Evolutionary conservation across 495 filamentous ascomycete species (phyloP), one percentile per base, ranked within the genome.

Genomic region (Hypomontagnella submonticulosa): DNA sequence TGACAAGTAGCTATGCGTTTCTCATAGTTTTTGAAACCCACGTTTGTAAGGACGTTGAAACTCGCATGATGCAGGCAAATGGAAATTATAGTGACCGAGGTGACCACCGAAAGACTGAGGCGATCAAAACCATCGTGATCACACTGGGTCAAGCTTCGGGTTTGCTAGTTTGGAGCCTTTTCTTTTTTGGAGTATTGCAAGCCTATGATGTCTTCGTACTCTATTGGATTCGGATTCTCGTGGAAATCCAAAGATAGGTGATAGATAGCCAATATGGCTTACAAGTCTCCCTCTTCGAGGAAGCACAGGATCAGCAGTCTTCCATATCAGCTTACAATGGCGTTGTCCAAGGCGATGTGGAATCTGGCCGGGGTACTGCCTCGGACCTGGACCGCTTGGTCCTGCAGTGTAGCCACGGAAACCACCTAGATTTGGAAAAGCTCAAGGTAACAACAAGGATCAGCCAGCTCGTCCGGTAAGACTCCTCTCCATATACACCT

Each of bases 71-170:
- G 20, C 52, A 51, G 36, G 12, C 34, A 32, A 23, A 49, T 48
- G 54, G 58, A 52, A 59, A 44, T 52, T 63, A 54, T 68, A 58
- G 32, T 18, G 55, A 58, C 65, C 65, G 65, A 68, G 59, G 59
- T 68, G 54, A 16, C n/a, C 58, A 10, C 64, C 64, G 64, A 67
- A 43, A n/a, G 48, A n/a, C 38, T 40, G 34, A 57, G 32, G 40
- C 38, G 46, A 44, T 46, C 50, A 30, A 30, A 15, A 50, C 36
- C 32, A 23, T 27, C 46, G 10, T 34, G 32, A 12, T 46, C 30
- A 47, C 15, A 16, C 41, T 41, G 61, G 57, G 18, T 62, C 15
- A 19, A 20, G 41, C 27, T 37, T 23, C 37, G 32, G 38, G n/a
- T 42, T 6, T 23, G 12, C 51, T 19, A 63, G 23, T 44, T 57